Evolutionary conservation across 1,284 basidiomycete species (phyloP), one percentile per base, ranked within the genome.

Genomic region (Rhizoctonia solani): DNA sequence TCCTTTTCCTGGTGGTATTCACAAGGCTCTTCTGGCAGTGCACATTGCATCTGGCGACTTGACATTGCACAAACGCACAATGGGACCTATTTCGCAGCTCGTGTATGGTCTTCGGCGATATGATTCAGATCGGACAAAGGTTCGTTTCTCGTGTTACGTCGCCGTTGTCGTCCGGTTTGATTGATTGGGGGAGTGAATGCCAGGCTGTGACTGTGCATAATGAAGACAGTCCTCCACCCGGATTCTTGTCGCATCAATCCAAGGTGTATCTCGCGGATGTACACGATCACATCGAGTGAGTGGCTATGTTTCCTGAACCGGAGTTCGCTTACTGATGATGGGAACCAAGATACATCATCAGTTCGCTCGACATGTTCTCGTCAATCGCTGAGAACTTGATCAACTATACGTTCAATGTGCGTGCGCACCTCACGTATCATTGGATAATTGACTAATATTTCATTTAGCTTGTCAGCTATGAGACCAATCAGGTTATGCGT

Each of bases 1-100:
- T 42, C 13, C 3, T 16, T 59, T 29, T 67, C n/a, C 21, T 19
- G 14, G 0, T 23, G 44, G n/a, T 39, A 67, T 59, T 39, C 27
- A 23, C 66, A 2, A 8, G 41, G 44, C 41, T 34, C 11, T 13
- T 34, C 23, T 27, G 8, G 21, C 63, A 88, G 87, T 89, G 59
- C 87, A 89, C 70, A 87, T 89, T 59, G 78, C 88, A 14, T 87
- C 86, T 39, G 87, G 85, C 21, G 87, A 89, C 72, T 78, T 89
- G 9, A 86, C 84, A 54, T 76, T 87, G 68, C 85, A 87, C 73
- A 88, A 87, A 75, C 82, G 87, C 14, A 88, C 87, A 2, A 78
- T 89, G 16, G 85, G 83, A 58, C 87, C 87, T 0, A 82, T 89
- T 73, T 87, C 84, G 74, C 84, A 84, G 0, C 77, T 89, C 71